These are phyloP conservation scores for Prinsepia uniflora DNA, from an alignment of 306 rosid species.

Conservation along the genomic window DNA sequence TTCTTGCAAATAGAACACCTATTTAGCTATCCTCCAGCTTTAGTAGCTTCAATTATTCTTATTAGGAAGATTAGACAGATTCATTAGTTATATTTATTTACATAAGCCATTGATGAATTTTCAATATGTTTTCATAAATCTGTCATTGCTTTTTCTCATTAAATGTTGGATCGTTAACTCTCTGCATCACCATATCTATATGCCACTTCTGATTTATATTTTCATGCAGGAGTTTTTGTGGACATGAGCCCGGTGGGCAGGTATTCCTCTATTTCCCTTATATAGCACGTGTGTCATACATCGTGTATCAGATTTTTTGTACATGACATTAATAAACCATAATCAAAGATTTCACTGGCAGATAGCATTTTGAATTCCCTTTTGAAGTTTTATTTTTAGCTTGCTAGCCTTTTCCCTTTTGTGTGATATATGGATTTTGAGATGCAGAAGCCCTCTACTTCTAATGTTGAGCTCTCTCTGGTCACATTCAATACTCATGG, in stretches of 20 bases:
- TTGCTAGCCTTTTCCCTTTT: constrained; percentile 18
- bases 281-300: background rate
- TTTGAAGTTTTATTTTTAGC: background rate
- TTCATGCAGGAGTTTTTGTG: constrained; percentile 59
- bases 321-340: background rate
- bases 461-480: constrained; percentile 62
- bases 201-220: constrained; percentile 29
- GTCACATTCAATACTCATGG: constrained; percentile 85
- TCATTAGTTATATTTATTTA: background rate
- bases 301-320: background rate
- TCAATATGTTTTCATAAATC: background rate
- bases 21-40: background rate
- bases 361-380: background rate
- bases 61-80: background rate
- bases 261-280: constrained; percentile 37
- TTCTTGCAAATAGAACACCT: background rate
- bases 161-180: background rate
- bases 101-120: background rate
- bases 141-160: background rate
- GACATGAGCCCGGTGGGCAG: constrained; percentile 73
- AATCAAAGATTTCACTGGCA: background rate
- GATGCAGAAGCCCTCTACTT: constrained; percentile 62
- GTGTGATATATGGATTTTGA: constrained; percentile 20
- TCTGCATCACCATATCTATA: background rate
- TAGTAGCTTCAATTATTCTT: background rate